Base-by-base conservation (phyloP, 2,329 filamentous ascomycete genomes). In the Tolypocladium pustulatum region DNA sequence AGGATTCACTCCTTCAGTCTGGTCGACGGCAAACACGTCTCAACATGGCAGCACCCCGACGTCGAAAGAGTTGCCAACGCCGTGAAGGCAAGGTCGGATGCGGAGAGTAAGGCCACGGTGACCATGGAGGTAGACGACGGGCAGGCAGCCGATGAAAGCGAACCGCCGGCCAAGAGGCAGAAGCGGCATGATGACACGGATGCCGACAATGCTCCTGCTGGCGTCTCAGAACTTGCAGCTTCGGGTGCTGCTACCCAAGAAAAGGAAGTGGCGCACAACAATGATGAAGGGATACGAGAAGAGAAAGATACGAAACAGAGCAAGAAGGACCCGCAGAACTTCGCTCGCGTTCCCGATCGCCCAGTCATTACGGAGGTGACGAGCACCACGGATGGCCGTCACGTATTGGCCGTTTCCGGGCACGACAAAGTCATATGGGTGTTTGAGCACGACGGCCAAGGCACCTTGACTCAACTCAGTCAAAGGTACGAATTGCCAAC, bases 391-490 rank as follows among this genome's bases (percentile, higher is more conserved):
- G 79, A 89, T 63, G 83, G 86, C 17, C 78, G 81, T 49, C 78
- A 96, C 73, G 71, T 95, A 25, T 76, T 96, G 49, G 89, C 85
- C 27, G 83, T 95, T 36, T 96, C 91, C 10, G 87, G 84, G n/a
- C 90, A 96, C 67, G 94, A 97, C 77, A 99, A 99, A 76, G 85
- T 83, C 55, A 80, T 99, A 46, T 89, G 90, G 71, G 90, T 97
- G 0, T 90, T 97, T 69, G 78, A 84, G 64, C 78, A 92, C 60
- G 79, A 84, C 36, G 75, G 79, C 2, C 73, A 81, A 57, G 88
- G 86, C 1, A 73, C 73, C 3, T 73, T 97, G 34, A 76, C 78
- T 36, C 80, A 90, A 67, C 69, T 91, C 59, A 95, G 88, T 71
- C 81, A 86, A 71, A 84, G 92, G 89, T 90, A 77, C 52, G 59